These are phyloP conservation scores for Raddia guianensis DNA, from an alignment of 176 grass and related monocot species.

Conservation along the genomic window DNA sequence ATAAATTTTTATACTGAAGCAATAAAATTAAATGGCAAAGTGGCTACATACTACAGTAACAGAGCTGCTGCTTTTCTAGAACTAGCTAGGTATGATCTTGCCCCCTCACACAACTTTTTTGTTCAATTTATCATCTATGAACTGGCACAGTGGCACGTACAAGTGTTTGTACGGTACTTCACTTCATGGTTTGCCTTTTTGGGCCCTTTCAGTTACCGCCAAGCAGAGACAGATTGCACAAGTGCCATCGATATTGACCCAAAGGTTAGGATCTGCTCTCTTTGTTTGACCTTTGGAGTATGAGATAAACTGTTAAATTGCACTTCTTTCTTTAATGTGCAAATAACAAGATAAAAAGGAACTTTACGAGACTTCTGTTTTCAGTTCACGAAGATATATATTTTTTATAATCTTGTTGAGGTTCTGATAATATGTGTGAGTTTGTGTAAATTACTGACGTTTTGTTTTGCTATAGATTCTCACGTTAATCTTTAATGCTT, in stretches of 20 bases:
- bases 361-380: not conserved
- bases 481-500: slow-evolving; percentile 4
- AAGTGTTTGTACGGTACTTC: slow-evolving; percentile 2
- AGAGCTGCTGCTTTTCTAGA: slow-evolving; percentile 94
- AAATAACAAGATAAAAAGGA: not conserved
- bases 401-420: slow-evolving; percentile 13
- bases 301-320: not conserved
- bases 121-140: not conserved
- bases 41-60: slow-evolving; percentile 92
- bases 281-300: slow-evolving; percentile 2
- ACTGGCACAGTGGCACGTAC: slow-evolving; percentile 15
- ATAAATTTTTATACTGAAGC: slow-evolving; percentile 88
- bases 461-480: not conserved
- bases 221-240: slow-evolving; percentile 92
- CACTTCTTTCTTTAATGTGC: not conserved
- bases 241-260: slow-evolving; percentile 85
- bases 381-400: not conserved
- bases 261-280: slow-evolving; percentile 64
- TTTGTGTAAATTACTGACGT: not conserved
- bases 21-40: slow-evolving; percentile 86
- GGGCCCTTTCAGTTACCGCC: slow-evolving; percentile 71
- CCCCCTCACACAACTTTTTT: not conserved
- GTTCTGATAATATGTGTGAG: not conserved
- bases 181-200: slow-evolving; percentile 34
- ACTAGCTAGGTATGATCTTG: slow-evolving; percentile 57